Conservation (phyloP, 2,329 filamentous ascomycete species). For the Torrubiellomyces zombiae region DNA sequence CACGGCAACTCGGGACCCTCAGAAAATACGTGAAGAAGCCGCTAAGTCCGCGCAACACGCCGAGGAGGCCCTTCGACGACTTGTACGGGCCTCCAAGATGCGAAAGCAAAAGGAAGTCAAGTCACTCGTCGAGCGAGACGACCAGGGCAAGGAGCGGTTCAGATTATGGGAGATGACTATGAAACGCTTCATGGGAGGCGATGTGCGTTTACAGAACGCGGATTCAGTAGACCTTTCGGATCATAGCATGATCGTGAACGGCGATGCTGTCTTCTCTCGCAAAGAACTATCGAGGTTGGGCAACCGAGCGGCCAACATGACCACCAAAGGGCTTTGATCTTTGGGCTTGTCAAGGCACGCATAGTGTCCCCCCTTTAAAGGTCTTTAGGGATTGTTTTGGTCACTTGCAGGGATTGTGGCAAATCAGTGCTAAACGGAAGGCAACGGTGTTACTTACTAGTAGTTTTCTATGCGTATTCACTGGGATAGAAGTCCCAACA, state of each 20-base stretch:
- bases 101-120: slow-evolving; percentile 49
- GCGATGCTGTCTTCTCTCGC: slow-evolving; percentile 33
- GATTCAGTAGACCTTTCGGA: slow-evolving; percentile 38
- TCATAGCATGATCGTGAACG: slow-evolving; percentile 48
- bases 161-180: slow-evolving; percentile 45
- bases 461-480: too few species aligned
- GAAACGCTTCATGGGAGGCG: slow-evolving; percentile 31
- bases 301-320: slow-evolving; percentile 18
- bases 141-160: slow-evolving; percentile 36
- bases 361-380: too few species aligned
- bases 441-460: too few species aligned
- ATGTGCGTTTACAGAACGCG: slow-evolving; percentile 14
- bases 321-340: slow-evolving; percentile 7
- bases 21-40: slow-evolving; percentile 42
- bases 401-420: too few species aligned
- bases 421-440: too few species aligned
- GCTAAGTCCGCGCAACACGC: slow-evolving; percentile 43
- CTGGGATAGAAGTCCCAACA: too few species aligned
- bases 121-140: slow-evolving; percentile 34
- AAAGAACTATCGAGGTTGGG: slow-evolving; percentile 34
- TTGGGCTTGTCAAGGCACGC: too few species aligned
- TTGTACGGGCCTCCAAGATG: slow-evolving; percentile 46
- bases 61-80: slow-evolving; percentile 41
- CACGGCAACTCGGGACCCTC: slow-evolving; percentile 28
- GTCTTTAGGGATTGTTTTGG: too few species aligned